These are phyloP conservation scores for Magnaporthiopsis incrustans DNA, from an alignment of 2,329 filamentous ascomycete genomes.

Conservation along the genomic window DNA sequence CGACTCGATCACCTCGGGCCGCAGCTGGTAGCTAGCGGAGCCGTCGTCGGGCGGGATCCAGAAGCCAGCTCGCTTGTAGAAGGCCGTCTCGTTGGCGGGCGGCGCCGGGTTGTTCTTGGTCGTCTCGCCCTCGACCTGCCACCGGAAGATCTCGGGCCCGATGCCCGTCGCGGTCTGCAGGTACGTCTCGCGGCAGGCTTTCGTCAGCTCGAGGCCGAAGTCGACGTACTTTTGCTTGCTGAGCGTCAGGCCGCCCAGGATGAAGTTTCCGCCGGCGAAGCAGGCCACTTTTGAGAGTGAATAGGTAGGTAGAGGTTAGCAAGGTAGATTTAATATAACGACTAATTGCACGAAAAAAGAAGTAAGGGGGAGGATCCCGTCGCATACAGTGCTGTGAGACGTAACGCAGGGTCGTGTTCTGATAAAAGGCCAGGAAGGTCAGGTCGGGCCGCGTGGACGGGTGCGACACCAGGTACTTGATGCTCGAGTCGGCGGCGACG, in stretches of 20 bases:
- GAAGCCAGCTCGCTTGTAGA: constrained; percentile 64
- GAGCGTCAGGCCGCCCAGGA: constrained; percentile 69
- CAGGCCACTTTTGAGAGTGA: constrained; percentile 55
- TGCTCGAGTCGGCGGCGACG: constrained; percentile 65
- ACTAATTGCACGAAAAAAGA: too few species aligned
- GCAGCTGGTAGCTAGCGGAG: constrained; percentile 52
- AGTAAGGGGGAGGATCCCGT: not conserved
- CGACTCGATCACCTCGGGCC: constrained; percentile 76
- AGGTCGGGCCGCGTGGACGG: constrained; percentile 59
- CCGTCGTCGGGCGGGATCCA: constrained; percentile 43
- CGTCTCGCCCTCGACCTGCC: constrained; percentile 36
- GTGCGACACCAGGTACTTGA: constrained; percentile 61
- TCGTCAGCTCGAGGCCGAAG: constrained; percentile 65
- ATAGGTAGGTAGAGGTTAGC: not conserved
- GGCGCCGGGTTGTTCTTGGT: constrained; percentile 30
- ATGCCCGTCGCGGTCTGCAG: constrained; percentile 59
- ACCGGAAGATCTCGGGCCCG: constrained; percentile 65
- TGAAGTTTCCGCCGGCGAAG: constrained; percentile 79
- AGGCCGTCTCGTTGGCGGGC: constrained; percentile 32
- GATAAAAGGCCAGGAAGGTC: constrained; percentile 59
- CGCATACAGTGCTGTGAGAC: constrained; percentile 42
- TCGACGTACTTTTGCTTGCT: constrained; percentile 57
- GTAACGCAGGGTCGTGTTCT: constrained; percentile 34
- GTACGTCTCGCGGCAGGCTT: constrained; percentile 71
- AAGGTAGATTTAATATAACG: not conserved